These are phyloP conservation scores for Bretschneidera sinensis DNA, from an alignment of 345 rosid species.

Conservation along the genomic window DNA sequence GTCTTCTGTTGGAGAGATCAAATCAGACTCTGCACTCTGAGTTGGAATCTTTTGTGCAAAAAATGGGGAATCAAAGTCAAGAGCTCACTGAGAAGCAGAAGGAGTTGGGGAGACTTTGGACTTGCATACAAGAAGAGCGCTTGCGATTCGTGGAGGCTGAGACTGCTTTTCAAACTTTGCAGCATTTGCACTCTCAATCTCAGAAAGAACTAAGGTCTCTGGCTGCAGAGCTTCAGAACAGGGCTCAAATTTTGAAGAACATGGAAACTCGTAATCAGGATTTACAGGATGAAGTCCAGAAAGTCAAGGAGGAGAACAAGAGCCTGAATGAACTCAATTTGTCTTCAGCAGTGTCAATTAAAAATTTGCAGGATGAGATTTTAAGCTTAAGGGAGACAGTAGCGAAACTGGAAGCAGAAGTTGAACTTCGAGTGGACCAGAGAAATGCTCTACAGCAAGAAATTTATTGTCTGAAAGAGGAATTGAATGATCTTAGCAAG, in stretches of 20 bases:
- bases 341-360: constrained; percentile 67
- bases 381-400: constrained; percentile 61
- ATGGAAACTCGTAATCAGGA: constrained; percentile 56
- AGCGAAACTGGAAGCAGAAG: constrained; percentile 85
- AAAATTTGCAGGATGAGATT: constrained; percentile 65
- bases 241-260: constrained; percentile 53
- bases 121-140: constrained; percentile 82
- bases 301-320: constrained; percentile 50
- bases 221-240: constrained; percentile 55
- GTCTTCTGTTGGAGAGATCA: constrained; percentile 64
- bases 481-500: constrained; percentile 66
- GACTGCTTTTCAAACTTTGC: constrained; percentile 96
- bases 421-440: constrained; percentile 78
- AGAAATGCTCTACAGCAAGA: constrained; percentile 98
- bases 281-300: constrained; percentile 53
- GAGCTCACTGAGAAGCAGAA: constrained; percentile 84
- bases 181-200: constrained; percentile 89
- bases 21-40: constrained; percentile 71
- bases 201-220: constrained; percentile 87
- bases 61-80: constrained; percentile 58
- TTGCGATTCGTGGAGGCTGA: constrained; percentile 89
- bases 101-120: constrained; percentile 84
- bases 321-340: constrained; percentile 55
- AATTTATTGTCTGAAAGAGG: constrained; percentile 93
- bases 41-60: constrained; percentile 52